Evolutionary conservation across 2,329 filamentous ascomycete species (phyloP).

Genomic region (Diaporthe batatas): DNA sequence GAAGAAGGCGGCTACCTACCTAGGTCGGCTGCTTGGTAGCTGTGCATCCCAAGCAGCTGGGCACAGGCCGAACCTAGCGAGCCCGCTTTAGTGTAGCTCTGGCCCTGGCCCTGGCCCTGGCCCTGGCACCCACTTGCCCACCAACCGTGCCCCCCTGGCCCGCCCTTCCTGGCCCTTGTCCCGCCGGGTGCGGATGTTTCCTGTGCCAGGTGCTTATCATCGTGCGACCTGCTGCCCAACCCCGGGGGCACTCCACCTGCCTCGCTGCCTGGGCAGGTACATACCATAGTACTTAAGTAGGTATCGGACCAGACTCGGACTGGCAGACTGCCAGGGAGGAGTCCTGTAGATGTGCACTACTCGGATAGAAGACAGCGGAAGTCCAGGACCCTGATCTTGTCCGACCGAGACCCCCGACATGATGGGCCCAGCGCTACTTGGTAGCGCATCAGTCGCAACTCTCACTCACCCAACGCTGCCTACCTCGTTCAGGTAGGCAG

Average conservation of each 20-base stretch:
- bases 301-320: too few species aligned
- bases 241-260: background rate
- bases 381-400: constrained; percentile 4
- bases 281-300: too few species aligned
- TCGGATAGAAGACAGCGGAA: background rate
- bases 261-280: too few species aligned
- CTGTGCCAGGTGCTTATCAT: constrained; percentile 12
- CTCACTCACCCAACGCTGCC: too few species aligned
- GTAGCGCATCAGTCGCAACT: too few species aligned
- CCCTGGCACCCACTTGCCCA: background rate
- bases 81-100: too few species aligned
- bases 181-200: constrained; percentile 12
- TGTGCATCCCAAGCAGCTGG: constrained; percentile 3
- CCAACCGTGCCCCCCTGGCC: too few species aligned
- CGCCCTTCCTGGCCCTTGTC: background rate
- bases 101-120: constrained; percentile 12
- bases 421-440: too few species aligned
- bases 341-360: too few species aligned
- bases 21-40: too few species aligned
- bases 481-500: too few species aligned
- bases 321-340: background rate
- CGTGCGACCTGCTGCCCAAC: background rate
- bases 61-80: constrained; percentile 14
- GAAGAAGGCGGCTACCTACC: background rate
- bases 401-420: background rate